A percentile compares a stretch with the other conserved stretches of the same genome.
phyloP scores from a whole-genome alignment of 1,139 yeast genomes.

The Pichia sp. region DNA sequence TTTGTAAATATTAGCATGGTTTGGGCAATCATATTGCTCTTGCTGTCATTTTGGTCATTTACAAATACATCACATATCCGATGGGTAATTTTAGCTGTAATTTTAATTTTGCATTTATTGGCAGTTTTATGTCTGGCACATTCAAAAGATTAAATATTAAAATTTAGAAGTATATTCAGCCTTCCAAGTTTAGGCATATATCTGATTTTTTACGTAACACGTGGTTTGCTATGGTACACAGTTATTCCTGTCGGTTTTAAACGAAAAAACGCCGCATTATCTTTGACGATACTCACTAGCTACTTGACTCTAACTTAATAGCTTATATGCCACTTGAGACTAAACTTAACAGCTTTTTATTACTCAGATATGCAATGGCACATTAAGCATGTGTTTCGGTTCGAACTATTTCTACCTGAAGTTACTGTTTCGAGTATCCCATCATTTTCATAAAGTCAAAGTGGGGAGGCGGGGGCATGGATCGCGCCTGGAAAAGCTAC shows the following conservation, averaged over 20 bases:
- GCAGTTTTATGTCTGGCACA: neutral
- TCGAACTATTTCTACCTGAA: neutral
- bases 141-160: neutral
- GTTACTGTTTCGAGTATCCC: neutral
- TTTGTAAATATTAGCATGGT: neutral
- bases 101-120: neutral
- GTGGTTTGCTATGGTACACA: too few species aligned
- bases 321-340: neutral
- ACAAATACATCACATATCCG: neutral
- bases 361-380: neutral
- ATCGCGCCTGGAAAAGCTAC: neutral
- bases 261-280: too few species aligned
- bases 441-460: neutral
- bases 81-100: neutral
- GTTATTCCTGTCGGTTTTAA: too few species aligned
- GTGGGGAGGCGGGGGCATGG: neutral
- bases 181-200: too few species aligned
- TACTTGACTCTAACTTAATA: too few species aligned
- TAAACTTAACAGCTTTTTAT: neutral
- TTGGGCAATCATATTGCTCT: neutral
- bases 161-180: neutral
- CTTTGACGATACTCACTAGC: too few species aligned
- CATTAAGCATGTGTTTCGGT: neutral
- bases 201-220: neutral
- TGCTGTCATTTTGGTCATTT: neutral